Conservation (phyloP, 2,329 filamentous ascomycete genomes). For the Apiospora phragmitis region DNA sequence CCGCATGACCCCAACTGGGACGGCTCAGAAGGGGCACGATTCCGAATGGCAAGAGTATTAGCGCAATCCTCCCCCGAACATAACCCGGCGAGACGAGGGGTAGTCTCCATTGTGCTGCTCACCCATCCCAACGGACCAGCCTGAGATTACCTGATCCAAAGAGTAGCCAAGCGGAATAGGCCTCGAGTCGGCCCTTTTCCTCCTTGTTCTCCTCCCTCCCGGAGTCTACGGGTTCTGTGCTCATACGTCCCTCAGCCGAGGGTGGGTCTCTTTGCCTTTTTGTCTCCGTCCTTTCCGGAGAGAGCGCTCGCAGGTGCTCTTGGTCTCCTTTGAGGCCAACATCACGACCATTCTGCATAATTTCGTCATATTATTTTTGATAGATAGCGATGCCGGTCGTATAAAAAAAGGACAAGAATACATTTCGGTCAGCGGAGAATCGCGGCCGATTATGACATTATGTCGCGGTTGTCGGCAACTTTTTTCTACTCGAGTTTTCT, state of each 20-base stretch:
- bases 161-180: background rate
- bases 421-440: background rate
- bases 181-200: background rate
- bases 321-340: background rate
- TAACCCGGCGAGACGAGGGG: background rate
- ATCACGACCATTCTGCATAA: background rate
- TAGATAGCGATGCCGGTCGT: background rate
- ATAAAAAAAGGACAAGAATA: background rate
- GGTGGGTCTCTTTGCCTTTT: background rate
- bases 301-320: background rate
- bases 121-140: background rate
- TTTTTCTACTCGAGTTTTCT: background rate
- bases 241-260: slow-evolving; percentile 1
- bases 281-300: background rate
- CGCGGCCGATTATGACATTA: background rate
- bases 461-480: background rate
- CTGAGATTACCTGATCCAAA: background rate
- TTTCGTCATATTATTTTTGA: background rate
- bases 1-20: background rate
- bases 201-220: background rate
- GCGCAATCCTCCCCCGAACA: background rate
- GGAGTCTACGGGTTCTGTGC: background rate
- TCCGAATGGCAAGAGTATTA: background rate
- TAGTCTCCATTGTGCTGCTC: background rate
- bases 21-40: background rate